These are phyloP conservation scores for Scutellaria barbata DNA, from an alignment of 257 asterid species.

Conservation along the genomic window DNA sequence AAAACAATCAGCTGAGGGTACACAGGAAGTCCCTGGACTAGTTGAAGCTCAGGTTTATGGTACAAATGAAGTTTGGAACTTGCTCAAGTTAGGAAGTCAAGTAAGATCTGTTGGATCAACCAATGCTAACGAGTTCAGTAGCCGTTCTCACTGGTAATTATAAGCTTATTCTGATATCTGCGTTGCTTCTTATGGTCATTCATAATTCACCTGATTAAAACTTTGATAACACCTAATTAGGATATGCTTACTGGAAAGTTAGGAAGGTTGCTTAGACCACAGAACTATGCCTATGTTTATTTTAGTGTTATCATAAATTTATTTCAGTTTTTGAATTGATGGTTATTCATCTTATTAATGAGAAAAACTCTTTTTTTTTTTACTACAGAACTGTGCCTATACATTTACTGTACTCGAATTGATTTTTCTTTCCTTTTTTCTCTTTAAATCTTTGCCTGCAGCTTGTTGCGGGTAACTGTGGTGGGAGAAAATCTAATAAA, in stretches of 20 bases:
- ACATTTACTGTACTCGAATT: constrained; percentile 14
- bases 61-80: constrained; percentile 86
- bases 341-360: constrained; percentile 11
- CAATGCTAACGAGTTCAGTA: constrained; percentile 92
- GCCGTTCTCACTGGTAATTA: constrained; percentile 96
- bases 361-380: too few relatives aligned
- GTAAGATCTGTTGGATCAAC: constrained; percentile 99
- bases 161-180: constrained; percentile 19
- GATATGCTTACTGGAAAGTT: constrained; percentile 3
- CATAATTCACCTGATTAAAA: constrained; percentile 1
- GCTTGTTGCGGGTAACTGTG: constrained; percentile 91
- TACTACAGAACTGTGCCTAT: neutral
- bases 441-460: constrained; percentile 38
- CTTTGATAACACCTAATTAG: neutral
- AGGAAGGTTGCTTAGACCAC: neutral
- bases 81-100: constrained; percentile 79
- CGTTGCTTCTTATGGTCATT: neutral
- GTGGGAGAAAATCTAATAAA: constrained; percentile 74
- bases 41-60: constrained; percentile 78
- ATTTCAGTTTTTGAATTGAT: constrained; percentile 1
- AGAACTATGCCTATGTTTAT: neutral
- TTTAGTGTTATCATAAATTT: constrained; percentile 28
- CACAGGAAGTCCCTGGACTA: constrained; percentile 98
- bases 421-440: neutral
- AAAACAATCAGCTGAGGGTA: constrained; percentile 99